Evolutionary conservation across 306 rosid species (phyloP).

Genomic region (Mimosa pudica): DNA sequence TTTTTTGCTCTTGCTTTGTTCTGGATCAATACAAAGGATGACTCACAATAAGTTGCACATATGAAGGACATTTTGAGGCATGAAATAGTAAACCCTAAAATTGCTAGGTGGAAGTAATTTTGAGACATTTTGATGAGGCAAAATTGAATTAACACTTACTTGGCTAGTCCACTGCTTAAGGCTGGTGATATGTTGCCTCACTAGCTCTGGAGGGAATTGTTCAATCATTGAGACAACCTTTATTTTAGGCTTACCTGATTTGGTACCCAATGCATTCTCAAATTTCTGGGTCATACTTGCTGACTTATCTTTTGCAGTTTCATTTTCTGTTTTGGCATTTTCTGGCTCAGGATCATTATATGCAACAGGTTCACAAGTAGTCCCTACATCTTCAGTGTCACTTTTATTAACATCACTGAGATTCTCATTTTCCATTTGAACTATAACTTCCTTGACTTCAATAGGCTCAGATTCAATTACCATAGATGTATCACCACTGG

Average conservation of each 20-base stretch:
- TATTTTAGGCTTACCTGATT: conserved; percentile 95
- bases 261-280: conserved; percentile 68
- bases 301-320: conserved; percentile 60
- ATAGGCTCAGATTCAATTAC: conserved; percentile 61
- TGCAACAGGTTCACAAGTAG: conserved; percentile 46
- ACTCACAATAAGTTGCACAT: conserved; percentile 14
- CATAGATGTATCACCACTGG: conserved; percentile 54
- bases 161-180: conserved; percentile 99
- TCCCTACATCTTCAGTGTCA: conserved; percentile 47
- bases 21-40: conserved; percentile 45
- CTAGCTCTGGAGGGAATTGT: conserved; percentile 93
- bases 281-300: conserved; percentile 49
- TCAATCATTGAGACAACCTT: conserved; percentile 93
- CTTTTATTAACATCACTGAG: conserved; percentile 51
- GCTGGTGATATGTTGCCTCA: conserved; percentile 80
- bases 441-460: conserved; percentile 67
- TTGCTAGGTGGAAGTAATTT: not conserved
- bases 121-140: not conserved
- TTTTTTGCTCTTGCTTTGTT: conserved; percentile 97
- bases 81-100: not conserved
- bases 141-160: conserved; percentile 52
- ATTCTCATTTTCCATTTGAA: conserved; percentile 45
- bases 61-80: conserved; percentile 3
- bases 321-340: conserved; percentile 66
- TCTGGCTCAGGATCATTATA: conserved; percentile 61